Evolutionary conservation across 768 basidiomycete genomes (phyloP).

Genomic region (Butyriboletus loyo): DNA sequence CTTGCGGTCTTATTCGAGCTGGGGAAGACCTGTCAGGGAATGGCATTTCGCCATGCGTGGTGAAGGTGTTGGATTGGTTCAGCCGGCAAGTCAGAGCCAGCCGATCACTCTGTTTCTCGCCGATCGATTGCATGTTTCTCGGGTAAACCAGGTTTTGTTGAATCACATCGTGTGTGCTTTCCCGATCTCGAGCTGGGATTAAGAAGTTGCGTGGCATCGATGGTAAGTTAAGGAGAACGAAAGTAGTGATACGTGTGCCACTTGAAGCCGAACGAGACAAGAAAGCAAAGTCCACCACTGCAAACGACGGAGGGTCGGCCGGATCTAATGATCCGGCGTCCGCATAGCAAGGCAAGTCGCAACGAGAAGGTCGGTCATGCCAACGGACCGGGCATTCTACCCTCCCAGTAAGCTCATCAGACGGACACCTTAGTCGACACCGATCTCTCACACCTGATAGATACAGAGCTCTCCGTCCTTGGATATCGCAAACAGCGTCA

Average conservation of each 20-base stretch:
- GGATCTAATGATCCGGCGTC: slow-evolving; percentile 25
- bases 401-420: slow-evolving; percentile 2
- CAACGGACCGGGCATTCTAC: slow-evolving; percentile 19
- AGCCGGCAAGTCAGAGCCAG: neutral
- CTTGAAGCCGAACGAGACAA: too few relatives aligned
- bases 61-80: slow-evolving; percentile 7
- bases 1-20: slow-evolving; percentile 21
- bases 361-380: slow-evolving; percentile 31
- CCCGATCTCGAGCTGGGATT: neutral
- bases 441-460: slow-evolving; percentile 23
- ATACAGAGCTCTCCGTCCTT: slow-evolving; percentile 33
- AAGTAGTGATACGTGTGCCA: neutral
- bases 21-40: slow-evolving; percentile 20
- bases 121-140: neutral
- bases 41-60: slow-evolving; percentile 25
- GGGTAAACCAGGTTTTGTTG: neutral
- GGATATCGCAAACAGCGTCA: slow-evolving; percentile 26
- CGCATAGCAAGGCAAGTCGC: slow-evolving; percentile 33
- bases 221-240: neutral
- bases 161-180: neutral
- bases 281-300: too few relatives aligned
- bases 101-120: neutral
- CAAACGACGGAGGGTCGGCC: neutral
- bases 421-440: neutral
- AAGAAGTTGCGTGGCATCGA: neutral